Base-by-base conservation (phyloP, 1,284 basidiomycete species). In the Schizophyllum commune region DNA sequence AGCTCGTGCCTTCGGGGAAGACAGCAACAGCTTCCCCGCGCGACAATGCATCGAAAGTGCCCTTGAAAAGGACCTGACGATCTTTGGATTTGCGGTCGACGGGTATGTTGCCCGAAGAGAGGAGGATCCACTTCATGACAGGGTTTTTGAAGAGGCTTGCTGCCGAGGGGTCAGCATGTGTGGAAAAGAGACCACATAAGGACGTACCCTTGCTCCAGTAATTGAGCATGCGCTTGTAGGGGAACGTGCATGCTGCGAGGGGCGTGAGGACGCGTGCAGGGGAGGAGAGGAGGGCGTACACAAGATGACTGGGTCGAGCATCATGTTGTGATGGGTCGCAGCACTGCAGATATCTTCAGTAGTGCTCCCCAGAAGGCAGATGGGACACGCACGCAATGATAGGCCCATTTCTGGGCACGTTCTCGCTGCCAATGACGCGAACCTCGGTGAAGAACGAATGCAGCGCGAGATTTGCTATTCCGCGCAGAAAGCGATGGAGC, bases 41-140 rank as follows among this genome's bases (percentile, higher is more conserved):
- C 11, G 87, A 82, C 56, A 98, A 81, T 1, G 91, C 90, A 66
- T 95, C 89, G 68, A 98, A 91, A 0, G 95, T 97, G 22, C 93
- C 91, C 64, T 84, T 83, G 76, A 97, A 96, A n/a, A 98, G 79
- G 33, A 85, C 81, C 65, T 91, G 91, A 63, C 94, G 89, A 76
- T 96, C 92, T 76, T 92, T 95, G 65, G 82, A 92, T 76, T 92
- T 93, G 61, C 96, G 85, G 73, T 97, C 95, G 53, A 98, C 96
- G 34, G 95, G 94, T 65, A 98, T 96, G 73, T 97, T 97, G 19
- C 96, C 94, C 4, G 94, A 90, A 63, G 91, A 91, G 60, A 84
- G 83, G n/a, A 98, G 80, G 62, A 98, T 82, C 64, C 83, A 88
- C 32, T 83, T 80, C 58, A 89, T 79, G 17, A 86, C 73, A 1